Base-by-base conservation (phyloP, 148 eudicot species). In the Nyssa sinensis region DNA sequence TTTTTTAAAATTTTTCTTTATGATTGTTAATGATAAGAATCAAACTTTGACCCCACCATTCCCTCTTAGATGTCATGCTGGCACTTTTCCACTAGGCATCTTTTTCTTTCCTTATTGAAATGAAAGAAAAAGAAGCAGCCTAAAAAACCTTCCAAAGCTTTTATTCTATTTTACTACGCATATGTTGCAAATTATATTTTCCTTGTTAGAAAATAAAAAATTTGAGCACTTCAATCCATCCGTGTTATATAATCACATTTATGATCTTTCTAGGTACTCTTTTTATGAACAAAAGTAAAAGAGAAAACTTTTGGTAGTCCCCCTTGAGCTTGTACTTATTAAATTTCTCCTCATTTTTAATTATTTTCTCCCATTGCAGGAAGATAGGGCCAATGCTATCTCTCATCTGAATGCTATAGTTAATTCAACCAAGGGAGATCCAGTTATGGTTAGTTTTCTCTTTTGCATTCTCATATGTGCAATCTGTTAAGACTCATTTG, bases 391-490 rank as follows among this genome's bases (percentile, higher is more conserved):
- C 67, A 76, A 68, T 77, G 79, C 86, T 53, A 69, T 82, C 51
- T 80, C 86, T 73, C 81, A 64, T 25, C 77, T 80, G 85, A 69
- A 69, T 60, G 24, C 35, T 41, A 41, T 82, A 70, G 84, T 64
- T 47, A 66, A 61, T 76, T 77, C 88, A 35, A 68, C 77, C 25
- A 85, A 85, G 74, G 86, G 83, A 71, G 79, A 79, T 72, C 83
- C 81, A 37, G 80, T 77, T 77, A 58, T 82, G 81, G 88, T 85
- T 30, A 69, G 84, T 77, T 49, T 64, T 57, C 61, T 64, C 3
- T 34, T 14, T 74, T 37, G 32, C 49, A 35, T 53, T 74, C 24
- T 64, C 37, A 71, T 28, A 24, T 17, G 49, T 27, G 57, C 44
- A 37, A 64, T 55, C 17, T 33, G 5, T 33, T 70, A 39, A 76